Conservation (phyloP, 2,329 filamentous ascomycete genomes). For the Pleoardoris graminearum region DNA sequence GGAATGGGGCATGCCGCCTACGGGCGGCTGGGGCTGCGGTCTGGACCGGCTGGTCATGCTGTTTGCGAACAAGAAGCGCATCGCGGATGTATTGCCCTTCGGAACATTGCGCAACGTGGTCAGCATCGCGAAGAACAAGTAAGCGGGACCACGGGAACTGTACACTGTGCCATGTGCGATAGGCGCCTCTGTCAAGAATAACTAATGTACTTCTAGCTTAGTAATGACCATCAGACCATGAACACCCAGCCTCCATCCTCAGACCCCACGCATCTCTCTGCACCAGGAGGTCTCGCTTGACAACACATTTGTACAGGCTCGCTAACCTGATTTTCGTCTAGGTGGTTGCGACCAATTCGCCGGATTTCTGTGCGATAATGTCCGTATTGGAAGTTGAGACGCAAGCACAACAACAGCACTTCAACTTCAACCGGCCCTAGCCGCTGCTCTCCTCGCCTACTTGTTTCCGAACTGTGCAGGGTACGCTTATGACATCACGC, state of each 20-base stretch:
- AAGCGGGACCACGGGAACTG: background rate
- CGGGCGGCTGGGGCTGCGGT: slow-evolving; percentile 94
- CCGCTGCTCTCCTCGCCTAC: no score
- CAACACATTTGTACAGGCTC: background rate
- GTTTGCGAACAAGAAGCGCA: slow-evolving; percentile 75
- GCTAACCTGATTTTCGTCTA: background rate
- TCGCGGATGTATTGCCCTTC: slow-evolving; percentile 86
- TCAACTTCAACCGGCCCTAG: no score
- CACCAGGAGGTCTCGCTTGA: background rate
- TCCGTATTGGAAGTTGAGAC: no score
- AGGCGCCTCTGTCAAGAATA: background rate
- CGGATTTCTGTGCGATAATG: background rate
- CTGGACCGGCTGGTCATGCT: slow-evolving; percentile 92
- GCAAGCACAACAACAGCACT: background rate
- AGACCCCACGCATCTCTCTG: background rate
- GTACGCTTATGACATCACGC: background rate
- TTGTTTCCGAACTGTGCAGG: background rate
- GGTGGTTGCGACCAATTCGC: background rate
- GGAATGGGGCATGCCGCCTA: slow-evolving; percentile 90
- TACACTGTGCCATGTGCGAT: background rate
- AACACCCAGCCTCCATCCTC: background rate
- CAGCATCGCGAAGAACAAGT: slow-evolving; percentile 36
- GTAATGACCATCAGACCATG: background rate
- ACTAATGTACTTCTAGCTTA: slow-evolving; percentile 2
- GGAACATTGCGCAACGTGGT: slow-evolving; percentile 73